Conservation (phyloP, 2,329 filamentous ascomycete species). For the Cytospora mali region DNA sequence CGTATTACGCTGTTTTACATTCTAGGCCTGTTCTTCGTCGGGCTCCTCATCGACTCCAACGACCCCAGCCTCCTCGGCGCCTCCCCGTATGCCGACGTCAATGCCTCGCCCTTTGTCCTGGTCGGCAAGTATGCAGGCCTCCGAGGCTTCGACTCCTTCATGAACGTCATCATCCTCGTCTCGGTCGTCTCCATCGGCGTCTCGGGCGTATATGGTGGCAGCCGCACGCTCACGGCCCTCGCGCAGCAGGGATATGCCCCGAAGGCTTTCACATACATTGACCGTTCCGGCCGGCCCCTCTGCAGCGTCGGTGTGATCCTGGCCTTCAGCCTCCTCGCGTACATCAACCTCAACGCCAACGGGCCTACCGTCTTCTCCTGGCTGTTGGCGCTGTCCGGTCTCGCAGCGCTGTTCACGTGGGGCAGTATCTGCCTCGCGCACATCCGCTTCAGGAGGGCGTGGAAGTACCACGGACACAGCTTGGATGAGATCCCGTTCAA, state of each 20-base stretch:
- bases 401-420: conserved; percentile 70
- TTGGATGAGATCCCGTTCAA: conserved; percentile 69
- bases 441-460: conserved; percentile 69
- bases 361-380: conserved; percentile 62
- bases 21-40: conserved; percentile 54
- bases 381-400: conserved; percentile 66
- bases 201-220: conserved; percentile 61
- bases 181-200: conserved; percentile 63
- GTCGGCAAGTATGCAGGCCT: conserved; percentile 58
- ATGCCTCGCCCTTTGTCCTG: conserved; percentile 60
- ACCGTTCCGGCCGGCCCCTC: conserved; percentile 59
- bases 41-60: conserved; percentile 50
- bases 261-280: conserved; percentile 57
- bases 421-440: conserved; percentile 69
- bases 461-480: conserved; percentile 62
- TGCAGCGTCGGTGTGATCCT: conserved; percentile 52
- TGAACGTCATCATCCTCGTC: conserved; percentile 62
- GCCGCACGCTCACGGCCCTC: conserved; percentile 60
- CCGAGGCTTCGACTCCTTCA: conserved; percentile 55
- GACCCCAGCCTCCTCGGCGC: conserved; percentile 51
- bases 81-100: conserved; percentile 48
- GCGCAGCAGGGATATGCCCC: conserved; percentile 63
- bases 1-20: conserved; percentile 60
- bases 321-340: conserved; percentile 54
- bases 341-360: conserved; percentile 46